phyloP scores from a whole-genome alignment of 768 basidiomycete genomes.

The Trametes coccinea region DNA sequence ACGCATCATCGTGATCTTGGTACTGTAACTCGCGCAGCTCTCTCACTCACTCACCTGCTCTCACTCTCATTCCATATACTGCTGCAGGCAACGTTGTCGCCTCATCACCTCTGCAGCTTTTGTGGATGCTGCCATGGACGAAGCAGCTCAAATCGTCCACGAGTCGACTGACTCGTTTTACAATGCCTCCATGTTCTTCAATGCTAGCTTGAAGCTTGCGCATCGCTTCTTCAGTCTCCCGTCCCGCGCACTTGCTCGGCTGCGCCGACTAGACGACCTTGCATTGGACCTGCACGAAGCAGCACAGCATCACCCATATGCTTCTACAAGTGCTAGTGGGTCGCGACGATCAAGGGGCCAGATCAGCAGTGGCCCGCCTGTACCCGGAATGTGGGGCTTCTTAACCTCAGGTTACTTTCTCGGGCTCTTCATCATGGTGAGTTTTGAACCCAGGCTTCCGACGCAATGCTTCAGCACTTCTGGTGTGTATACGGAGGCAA shows the following conservation, averaged over 20 bases:
- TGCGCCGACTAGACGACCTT: conserved; percentile 39
- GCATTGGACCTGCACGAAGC: conserved; percentile 6
- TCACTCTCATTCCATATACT: not conserved
- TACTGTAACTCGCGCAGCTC: not conserved
- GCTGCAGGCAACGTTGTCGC: not conserved
- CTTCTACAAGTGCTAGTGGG: not conserved
- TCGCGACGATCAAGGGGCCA: conserved; percentile 4
- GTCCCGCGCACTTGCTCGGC: conserved; percentile 40
- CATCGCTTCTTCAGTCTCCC: conserved; percentile 42
- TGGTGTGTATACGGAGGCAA: too few species aligned
- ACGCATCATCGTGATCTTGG: not conserved
- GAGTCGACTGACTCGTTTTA: conserved; percentile 11
- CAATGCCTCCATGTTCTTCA: conserved; percentile 22
- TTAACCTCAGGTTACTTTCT: conserved; percentile 73
- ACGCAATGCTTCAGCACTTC: too few species aligned
- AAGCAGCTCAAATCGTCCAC: not conserved
- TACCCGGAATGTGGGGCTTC: conserved; percentile 71
- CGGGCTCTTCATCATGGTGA: conserved; percentile 65
- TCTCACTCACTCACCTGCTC: not conserved
- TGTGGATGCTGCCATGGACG: not conserved
- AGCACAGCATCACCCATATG: conserved; percentile 3
- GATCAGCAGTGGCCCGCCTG: conserved; percentile 13
- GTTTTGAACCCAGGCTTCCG: conserved; percentile 15
- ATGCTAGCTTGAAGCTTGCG: conserved; percentile 28
- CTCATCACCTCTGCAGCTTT: not conserved